Evolutionary conservation across 1,284 basidiomycete genomes (phyloP).

Genomic region (Cutaneotrichosporon cutaneum): DNA sequence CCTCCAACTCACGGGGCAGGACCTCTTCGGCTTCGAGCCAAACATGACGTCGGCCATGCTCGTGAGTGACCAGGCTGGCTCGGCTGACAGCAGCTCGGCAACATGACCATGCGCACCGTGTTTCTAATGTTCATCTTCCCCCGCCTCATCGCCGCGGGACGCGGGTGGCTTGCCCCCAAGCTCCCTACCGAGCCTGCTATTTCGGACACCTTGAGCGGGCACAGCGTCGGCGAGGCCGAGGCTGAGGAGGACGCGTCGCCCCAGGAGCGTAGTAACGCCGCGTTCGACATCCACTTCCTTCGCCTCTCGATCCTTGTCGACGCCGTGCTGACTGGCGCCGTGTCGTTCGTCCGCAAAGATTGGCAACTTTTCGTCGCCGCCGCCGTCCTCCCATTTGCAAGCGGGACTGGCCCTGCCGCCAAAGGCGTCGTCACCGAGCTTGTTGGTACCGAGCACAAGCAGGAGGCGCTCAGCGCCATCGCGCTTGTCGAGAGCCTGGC

Average conservation of each 20-base stretch:
- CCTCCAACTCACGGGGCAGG: not conserved
- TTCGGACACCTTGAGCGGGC: not conserved
- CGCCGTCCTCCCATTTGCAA: not conserved
- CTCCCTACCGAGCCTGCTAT: not conserved
- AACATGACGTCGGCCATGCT: not conserved
- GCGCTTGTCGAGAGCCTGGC: slow-evolving; percentile 3
- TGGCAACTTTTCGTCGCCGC: not conserved
- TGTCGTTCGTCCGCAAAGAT: not conserved
- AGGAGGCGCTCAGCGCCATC: slow-evolving; percentile 5
- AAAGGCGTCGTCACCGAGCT: slow-evolving; percentile 5
- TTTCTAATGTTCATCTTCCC: not conserved
- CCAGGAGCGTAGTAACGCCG: not conserved
- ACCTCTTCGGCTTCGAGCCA: not conserved
- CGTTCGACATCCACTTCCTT: slow-evolving; percentile 6
- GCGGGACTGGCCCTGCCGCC: not conserved
- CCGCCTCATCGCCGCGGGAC: not conserved
- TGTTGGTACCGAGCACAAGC: not conserved
- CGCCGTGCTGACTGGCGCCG: not conserved
- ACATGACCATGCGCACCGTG: not conserved
- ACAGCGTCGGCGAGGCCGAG: not conserved
- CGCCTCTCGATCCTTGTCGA: slow-evolving; percentile 1
- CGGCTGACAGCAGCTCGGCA: not conserved
- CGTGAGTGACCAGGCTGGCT: not conserved
- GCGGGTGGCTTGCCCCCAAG: not conserved
- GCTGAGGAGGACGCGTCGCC: not conserved